Percentiles rank a stretch among this genome's conserved stretches.
Evolutionary conservation across 768 basidiomycete genomes (phyloP).

Genomic region (Phylloporus sp.): DNA sequence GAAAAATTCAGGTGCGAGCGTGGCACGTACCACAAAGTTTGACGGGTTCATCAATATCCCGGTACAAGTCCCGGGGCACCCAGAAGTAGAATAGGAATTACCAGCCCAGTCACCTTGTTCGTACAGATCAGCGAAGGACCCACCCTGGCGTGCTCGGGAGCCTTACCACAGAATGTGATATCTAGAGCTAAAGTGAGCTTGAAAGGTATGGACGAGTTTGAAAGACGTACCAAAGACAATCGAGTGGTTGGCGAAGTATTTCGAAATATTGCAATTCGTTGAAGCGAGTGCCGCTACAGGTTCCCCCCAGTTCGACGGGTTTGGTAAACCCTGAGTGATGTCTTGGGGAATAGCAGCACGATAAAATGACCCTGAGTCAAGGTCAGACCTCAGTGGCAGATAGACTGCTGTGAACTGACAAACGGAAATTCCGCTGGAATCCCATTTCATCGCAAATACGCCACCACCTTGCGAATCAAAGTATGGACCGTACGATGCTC

Average conservation of each 20-base stretch:
- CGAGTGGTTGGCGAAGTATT: slow-evolving; percentile 63
- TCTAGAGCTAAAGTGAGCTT: slow-evolving; percentile 39
- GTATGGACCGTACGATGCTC: slow-evolving; percentile 75
- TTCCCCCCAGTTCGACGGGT: slow-evolving; percentile 62
- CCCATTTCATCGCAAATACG: slow-evolving; percentile 89
- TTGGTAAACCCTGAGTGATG: slow-evolving; percentile 53
- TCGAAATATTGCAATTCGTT: slow-evolving; percentile 48
- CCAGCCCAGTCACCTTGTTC: slow-evolving; percentile 76
- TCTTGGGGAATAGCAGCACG: slow-evolving; percentile 70
- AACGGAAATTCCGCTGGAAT: slow-evolving; percentile 65
- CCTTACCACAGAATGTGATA: slow-evolving; percentile 75
- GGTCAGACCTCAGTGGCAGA: slow-evolving; percentile 2
- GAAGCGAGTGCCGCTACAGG: slow-evolving; percentile 60
- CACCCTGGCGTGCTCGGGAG: background rate
- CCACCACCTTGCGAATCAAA: slow-evolving; percentile 81
- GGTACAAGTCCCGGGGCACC: slow-evolving; percentile 71
- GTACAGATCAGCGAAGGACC: slow-evolving; percentile 5
- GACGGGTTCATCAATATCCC: slow-evolving; percentile 57
- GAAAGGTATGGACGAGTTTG: background rate
- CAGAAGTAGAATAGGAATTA: slow-evolving; percentile 68
- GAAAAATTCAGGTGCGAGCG: background rate
- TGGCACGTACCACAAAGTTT: slow-evolving; percentile 60
- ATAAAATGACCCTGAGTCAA: slow-evolving; percentile 68
- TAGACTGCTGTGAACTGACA: slow-evolving; percentile 42
- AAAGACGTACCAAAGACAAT: slow-evolving; percentile 63